A percentile compares a stretch with the other conserved stretches of the same genome.
phyloP scores from a whole-genome alignment of 2,329 filamentous ascomycete species.

The Lachnellula occidentalis region DNA sequence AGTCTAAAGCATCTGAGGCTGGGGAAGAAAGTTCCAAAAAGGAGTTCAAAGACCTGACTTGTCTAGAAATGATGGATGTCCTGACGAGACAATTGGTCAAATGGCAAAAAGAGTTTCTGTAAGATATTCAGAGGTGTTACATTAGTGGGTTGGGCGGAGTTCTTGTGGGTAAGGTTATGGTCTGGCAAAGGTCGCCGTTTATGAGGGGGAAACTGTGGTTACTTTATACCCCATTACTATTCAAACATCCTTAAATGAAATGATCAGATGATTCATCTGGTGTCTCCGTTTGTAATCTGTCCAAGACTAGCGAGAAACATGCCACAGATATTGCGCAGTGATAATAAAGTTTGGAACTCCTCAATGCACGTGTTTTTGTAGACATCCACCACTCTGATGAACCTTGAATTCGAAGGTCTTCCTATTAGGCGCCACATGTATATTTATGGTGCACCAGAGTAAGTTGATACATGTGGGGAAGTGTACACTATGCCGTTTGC shows the following conservation, averaged over 20 bases:
- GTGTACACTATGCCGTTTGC: too few relatives aligned
- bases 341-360: too few relatives aligned
- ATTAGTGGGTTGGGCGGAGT: neutral
- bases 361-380: too few relatives aligned
- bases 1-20: conserved; percentile 30
- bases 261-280: too few relatives aligned
- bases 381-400: too few relatives aligned
- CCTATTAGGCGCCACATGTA: too few relatives aligned
- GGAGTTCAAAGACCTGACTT: conserved; percentile 67
- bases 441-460: too few relatives aligned
- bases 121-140: neutral
- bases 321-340: too few relatives aligned
- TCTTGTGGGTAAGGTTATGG: neutral
- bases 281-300: too few relatives aligned
- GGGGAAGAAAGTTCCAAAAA: conserved; percentile 29
- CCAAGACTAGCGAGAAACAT: too few relatives aligned
- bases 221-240: conserved; percentile 2
- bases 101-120: conserved; percentile 33
- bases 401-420: too few relatives aligned
- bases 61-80: conserved; percentile 36
- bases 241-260: neutral
- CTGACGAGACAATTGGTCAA: conserved; percentile 35
- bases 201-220: neutral
- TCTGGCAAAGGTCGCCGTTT: neutral
- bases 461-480: too few relatives aligned